Conservation (phyloP, 371 early-diverging fungal genomes). For the Catenaria anguillulae region DNA sequence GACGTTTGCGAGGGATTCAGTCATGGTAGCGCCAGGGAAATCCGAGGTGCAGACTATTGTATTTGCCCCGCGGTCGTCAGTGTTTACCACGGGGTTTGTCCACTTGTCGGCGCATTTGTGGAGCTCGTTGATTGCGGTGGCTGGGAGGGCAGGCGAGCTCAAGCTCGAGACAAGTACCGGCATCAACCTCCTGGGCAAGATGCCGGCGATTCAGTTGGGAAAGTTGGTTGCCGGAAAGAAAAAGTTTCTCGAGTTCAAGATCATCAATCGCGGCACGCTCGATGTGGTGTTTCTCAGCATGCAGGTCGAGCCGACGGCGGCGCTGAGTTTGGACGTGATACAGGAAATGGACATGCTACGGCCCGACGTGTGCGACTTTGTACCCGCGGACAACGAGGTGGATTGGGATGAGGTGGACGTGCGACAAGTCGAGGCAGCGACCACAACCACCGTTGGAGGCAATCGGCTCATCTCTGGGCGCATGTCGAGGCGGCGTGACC, state of each 20-base stretch:
- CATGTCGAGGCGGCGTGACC: slow-evolving; percentile 5
- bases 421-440: slow-evolving; percentile 11
- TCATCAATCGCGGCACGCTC: neutral
- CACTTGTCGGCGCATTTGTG: neutral
- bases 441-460: neutral
- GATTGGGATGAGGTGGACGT: slow-evolving; percentile 32
- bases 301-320: neutral
- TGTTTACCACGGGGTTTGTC: neutral
- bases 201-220: slow-evolving; percentile 11
- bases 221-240: neutral
- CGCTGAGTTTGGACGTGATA: neutral
- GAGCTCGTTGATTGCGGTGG: neutral
- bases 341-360: slow-evolving; percentile 3
- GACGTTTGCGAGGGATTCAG: neutral
- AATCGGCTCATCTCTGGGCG: neutral
- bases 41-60: neutral
- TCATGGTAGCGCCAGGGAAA: neutral
- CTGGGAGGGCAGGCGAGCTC: neutral
- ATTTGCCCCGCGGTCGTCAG: neutral
- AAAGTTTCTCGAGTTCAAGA: slow-evolving; percentile 4
- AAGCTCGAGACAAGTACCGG: neutral
- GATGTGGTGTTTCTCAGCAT: neutral
- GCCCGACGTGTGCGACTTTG: neutral
- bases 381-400: slow-evolving; percentile 15
- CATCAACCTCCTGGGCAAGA: slow-evolving; percentile 5